Base-by-base conservation (phyloP, 148 eudicot genomes). In the Selenicereus undatus region DNA sequence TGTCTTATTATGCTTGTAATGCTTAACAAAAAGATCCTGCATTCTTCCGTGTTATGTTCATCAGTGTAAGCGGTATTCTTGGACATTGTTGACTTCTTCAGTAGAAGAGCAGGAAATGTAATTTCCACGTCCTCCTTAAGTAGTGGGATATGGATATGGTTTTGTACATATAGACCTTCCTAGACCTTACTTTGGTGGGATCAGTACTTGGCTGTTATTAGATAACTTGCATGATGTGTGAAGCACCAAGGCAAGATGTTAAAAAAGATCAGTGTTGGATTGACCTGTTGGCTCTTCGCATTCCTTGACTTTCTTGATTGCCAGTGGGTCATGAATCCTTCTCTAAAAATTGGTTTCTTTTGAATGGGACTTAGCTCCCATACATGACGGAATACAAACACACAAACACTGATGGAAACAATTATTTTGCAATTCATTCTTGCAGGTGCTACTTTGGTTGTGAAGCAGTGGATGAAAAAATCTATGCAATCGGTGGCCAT, bases 371-470 rank as follows among this genome's bases (percentile, higher is more conserved):
- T 56, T 56, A 56, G 4, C 62, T 17, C n/a, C 20, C 20, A 56
- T 3, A 7, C 62, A 18, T 18, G 17, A 56, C 5, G 29, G 68
- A 8, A 64, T 64, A 4, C 9, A 22, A 9, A 64, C 2, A 22
- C 26, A 54, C 21, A n/a, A 77, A 39, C 62, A 30, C 27, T 24
- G 62, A 64, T 81, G 50, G 50, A 39, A 79, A 35, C 32, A 43
- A 52, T 54, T 60, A 51, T 81, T 36, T 26, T 42, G 65, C 43
- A 13, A 66, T 78, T 79, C 64, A 64, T 79, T 78, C 69, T 75
- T 82, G 48, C 88, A 95, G 98, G 92, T 93, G 94, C 83, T 95
- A 84, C 85, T 95, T 92, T 86, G 93, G 93, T 45, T 91, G 90
- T 85, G 94, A 87, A 83, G 90, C 88, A 43, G 42, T 91, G 81